Percentiles rank a stretch among this genome's conserved stretches.
These are phyloP conservation scores for Teratosphaeriaceae sp. DNA, from an alignment of 2,329 filamentous ascomycete species.

Conservation along the genomic window DNA sequence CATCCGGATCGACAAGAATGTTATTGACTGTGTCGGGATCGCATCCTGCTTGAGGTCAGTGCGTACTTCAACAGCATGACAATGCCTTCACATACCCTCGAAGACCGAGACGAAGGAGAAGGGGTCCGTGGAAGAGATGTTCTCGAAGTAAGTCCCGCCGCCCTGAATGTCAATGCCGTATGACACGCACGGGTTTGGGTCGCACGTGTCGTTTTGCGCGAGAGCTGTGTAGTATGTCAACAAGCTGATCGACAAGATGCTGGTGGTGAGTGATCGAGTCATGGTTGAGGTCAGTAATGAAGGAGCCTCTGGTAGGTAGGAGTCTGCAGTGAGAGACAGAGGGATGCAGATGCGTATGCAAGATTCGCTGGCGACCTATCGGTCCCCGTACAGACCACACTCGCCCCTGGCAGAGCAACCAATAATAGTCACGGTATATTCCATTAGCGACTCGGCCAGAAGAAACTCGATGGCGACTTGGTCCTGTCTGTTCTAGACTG, in stretches of 20 bases:
- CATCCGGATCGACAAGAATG: not conserved
- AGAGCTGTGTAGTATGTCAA: not conserved
- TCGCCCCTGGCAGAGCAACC: no score
- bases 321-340: no score
- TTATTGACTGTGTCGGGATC: not conserved
- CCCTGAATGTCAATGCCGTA: slow-evolving; percentile 19
- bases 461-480: no score
- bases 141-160: slow-evolving; percentile 18
- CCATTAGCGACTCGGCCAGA: no score
- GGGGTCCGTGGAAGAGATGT: slow-evolving; percentile 9
- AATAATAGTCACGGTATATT: no score
- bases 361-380: no score
- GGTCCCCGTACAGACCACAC: no score
- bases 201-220: not conserved
- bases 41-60: slow-evolving; percentile 1
- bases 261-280: not conserved
- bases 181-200: slow-evolving; percentile 8
- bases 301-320: no score
- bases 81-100: slow-evolving; percentile 7
- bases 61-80: not conserved
- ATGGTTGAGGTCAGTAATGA: no score
- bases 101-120: slow-evolving; percentile 19
- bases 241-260: not conserved
- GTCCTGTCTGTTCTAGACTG: no score
- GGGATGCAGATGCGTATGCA: no score